Base-by-base conservation (phyloP, 129 eudicot species). In the Flaveria brownii region DNA sequence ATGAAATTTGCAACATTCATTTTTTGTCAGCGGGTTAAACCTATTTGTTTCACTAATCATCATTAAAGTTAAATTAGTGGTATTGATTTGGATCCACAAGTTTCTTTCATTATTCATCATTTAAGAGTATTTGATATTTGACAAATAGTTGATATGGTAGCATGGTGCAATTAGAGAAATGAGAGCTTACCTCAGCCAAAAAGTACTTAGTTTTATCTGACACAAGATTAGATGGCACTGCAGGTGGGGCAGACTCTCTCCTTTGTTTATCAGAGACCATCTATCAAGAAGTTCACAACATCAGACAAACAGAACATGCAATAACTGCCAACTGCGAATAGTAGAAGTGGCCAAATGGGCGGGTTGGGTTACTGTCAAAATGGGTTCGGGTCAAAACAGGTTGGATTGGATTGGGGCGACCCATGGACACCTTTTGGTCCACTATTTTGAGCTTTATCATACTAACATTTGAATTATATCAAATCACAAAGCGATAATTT, bases 181-280 rank as follows among this genome's bases (percentile, higher is more conserved):
- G 30, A 33, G 71, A 65, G 47, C 49, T 57, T 89, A 90, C 98
- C 93, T 88, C 90, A 9, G 97, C 97, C 84, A 95, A 74, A 90
- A 88, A 95, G 83, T 95, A 95, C 86, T 89, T 89, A 0, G 93
- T 91, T 72, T 86, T 95, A 30, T 86, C 92, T 20, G 96, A 88
- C 47, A 63, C 57, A 68, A 79, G 95, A 71, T 77, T 87, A 68
- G 91, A 71, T 67, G 99, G 90, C 51, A 84, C 72, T 45, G 81
- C 84, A 41, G 99, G 99, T 61, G 97, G 99, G 70, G 97, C 92
- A 43, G 97, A 86, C 85, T 95, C 99, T 91, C 93, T 89, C 82
- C 91, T 86, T 77, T 95, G 99, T 85, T 91, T 95, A 83, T 95
- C 99, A 6, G 97, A 95, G n/a, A 95, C 96, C 88, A 95, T 84